phyloP scores from a whole-genome alignment of 2,329 filamentous ascomycete species.

The Neonectria magnoliae region DNA sequence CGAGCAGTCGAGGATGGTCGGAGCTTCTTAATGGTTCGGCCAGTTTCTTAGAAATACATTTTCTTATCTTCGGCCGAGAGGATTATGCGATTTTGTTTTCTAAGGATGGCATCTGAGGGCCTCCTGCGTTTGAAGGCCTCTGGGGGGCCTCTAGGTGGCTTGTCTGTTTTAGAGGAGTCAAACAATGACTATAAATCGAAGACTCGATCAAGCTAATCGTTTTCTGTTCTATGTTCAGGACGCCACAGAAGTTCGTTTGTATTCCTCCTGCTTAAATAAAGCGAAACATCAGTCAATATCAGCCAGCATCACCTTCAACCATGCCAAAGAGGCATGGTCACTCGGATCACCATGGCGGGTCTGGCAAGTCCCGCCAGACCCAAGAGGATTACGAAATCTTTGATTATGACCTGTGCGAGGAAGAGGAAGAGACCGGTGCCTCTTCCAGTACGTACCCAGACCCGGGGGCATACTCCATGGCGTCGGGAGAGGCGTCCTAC shows the following conservation, averaged over 20 bases:
- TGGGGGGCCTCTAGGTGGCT: not conserved
- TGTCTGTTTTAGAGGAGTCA: not conserved
- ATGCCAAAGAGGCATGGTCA: constrained; percentile 32
- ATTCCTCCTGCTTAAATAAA: not conserved
- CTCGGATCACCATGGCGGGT: constrained; percentile 25
- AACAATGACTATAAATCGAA: not conserved
- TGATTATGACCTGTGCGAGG: constrained; percentile 13
- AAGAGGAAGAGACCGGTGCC: not conserved
- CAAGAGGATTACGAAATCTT: constrained; percentile 26
- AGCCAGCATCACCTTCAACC: not conserved
- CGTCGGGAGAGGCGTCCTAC: not conserved
- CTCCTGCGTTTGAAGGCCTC: not conserved
- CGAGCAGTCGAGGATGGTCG: not conserved
- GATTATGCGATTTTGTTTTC: not conserved
- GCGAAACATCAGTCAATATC: not conserved
- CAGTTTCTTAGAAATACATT: not conserved
- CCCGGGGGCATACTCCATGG: not conserved
- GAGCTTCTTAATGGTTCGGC: not conserved
- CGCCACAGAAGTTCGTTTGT: not conserved
- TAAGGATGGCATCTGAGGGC: not conserved
- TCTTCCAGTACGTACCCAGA: not conserved
- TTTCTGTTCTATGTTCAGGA: not conserved
- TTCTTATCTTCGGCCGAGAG: not conserved
- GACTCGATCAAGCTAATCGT: too few species aligned
- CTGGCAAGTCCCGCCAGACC: constrained; percentile 19